phyloP scores from a whole-genome alignment of 306 rosid genomes.

The Fagus sylvatica region DNA sequence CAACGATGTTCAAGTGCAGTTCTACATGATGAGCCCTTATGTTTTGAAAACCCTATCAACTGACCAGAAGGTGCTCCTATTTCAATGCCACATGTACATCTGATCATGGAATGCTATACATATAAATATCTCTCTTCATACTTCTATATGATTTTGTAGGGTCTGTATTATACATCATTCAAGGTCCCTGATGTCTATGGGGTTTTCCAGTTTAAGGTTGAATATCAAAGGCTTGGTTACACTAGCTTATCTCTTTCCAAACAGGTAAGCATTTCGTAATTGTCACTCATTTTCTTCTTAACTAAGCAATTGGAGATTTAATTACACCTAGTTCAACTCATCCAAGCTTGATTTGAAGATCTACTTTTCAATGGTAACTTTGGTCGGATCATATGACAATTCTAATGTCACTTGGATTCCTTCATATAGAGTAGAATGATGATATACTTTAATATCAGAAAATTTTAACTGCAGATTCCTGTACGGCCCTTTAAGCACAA shows the following conservation, averaged over 20 bases:
- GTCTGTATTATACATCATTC: conserved; percentile 70
- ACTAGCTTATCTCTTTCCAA: conserved; percentile 65
- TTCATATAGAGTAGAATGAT: not conserved
- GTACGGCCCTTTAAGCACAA: conserved; percentile 94
- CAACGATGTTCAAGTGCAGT: conserved; percentile 90
- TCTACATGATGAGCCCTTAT: conserved; percentile 99
- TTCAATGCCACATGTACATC: too few relatives aligned
- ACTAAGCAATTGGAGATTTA: too few relatives aligned
- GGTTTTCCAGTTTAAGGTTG: conserved; percentile 96
- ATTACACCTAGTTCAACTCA: too few relatives aligned
- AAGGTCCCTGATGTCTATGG: conserved; percentile 98
- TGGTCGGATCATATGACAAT: too few relatives aligned
- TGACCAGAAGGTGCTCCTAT: conserved; percentile 59
- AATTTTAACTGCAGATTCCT: conserved; percentile 71
- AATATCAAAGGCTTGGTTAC: conserved; percentile 87
- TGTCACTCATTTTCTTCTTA: too few relatives aligned
- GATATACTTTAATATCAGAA: conserved; percentile 4
- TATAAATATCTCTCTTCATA: not conserved
- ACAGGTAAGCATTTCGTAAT: too few relatives aligned
- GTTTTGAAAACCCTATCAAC: conserved; percentile 82
- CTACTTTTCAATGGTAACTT: too few relatives aligned
- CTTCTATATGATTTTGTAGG: conserved; percentile 44
- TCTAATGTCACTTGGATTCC: too few relatives aligned
- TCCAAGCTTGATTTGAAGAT: too few relatives aligned
- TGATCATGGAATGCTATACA: too few relatives aligned